Evolutionary conservation across 495 filamentous ascomycete genomes (phyloP).

Genomic region (Margaritispora aquatica): DNA sequence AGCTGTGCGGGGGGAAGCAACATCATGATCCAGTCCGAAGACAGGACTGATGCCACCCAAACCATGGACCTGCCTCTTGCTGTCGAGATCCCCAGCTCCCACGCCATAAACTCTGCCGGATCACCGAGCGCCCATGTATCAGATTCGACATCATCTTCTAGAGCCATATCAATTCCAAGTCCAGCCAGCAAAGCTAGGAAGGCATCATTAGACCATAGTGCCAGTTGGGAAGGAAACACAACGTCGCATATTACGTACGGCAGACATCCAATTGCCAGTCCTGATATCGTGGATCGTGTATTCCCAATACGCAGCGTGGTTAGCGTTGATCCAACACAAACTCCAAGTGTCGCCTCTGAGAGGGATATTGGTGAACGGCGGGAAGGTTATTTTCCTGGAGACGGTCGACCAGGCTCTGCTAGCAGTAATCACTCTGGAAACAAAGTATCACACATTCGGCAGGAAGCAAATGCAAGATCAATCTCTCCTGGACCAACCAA

Average conservation of each 20-base stretch:
- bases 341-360: constrained; percentile 30
- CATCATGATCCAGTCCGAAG: not conserved
- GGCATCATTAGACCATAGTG: no score
- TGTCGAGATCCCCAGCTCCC: not conserved
- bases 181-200: no score
- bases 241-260: constrained; percentile 13
- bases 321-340: constrained; percentile 55
- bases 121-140: no score
- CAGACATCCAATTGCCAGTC: constrained; percentile 10
- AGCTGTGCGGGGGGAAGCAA: no score
- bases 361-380: constrained; percentile 13
- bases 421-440: no score
- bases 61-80: not conserved
- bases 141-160: no score
- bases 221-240: not conserved
- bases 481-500: not conserved
- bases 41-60: not conserved
- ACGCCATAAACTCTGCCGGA: not conserved
- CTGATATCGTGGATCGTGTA: constrained; percentile 49
- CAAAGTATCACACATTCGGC: no score
- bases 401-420: constrained; percentile 11
- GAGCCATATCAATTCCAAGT: no score
- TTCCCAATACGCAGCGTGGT: constrained; percentile 83
- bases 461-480: no score
- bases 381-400: constrained; percentile 21